phyloP scores from a whole-genome alignment of 176 grass and related monocot genomes.

The Ananas comosus region DNA sequence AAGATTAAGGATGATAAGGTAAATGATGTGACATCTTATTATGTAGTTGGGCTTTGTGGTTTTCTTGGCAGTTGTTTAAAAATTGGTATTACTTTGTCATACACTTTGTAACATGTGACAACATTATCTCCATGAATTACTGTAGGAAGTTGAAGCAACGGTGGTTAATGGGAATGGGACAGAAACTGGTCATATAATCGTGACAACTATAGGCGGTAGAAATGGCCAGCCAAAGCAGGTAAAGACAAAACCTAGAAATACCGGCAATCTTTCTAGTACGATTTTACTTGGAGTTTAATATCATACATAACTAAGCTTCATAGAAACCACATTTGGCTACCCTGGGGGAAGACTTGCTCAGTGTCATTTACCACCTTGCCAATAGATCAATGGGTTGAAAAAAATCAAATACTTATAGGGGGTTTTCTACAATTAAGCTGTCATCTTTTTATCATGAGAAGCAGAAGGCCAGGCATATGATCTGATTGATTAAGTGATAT shows the following conservation, averaged over 20 bases:
- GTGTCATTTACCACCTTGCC: too few species aligned
- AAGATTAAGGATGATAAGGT: conserved; percentile 82
- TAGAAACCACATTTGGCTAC: too few species aligned
- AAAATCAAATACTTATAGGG: too few species aligned
- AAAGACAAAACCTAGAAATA: neutral
- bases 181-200: conserved; percentile 82
- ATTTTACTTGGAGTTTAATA: neutral
- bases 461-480: neutral
- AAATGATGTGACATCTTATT: neutral
- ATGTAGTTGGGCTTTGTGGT: neutral
- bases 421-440: too few species aligned
- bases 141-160: conserved; percentile 66
- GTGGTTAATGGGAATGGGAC: conserved; percentile 69
- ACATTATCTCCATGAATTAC: conserved; percentile 11
- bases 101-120: neutral
- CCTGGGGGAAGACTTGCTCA: too few species aligned
- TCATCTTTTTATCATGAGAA: neutral
- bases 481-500: neutral
- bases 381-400: too few species aligned
- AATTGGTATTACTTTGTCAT: neutral
- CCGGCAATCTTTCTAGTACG: too few species aligned
- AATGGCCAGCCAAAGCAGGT: conserved; percentile 78
- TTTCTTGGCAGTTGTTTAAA: neutral
- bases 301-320: too few species aligned
- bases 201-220: conserved; percentile 67